Evolutionary conservation across 306 rosid genomes (phyloP).

Genomic region (Trifolium repens): DNA sequence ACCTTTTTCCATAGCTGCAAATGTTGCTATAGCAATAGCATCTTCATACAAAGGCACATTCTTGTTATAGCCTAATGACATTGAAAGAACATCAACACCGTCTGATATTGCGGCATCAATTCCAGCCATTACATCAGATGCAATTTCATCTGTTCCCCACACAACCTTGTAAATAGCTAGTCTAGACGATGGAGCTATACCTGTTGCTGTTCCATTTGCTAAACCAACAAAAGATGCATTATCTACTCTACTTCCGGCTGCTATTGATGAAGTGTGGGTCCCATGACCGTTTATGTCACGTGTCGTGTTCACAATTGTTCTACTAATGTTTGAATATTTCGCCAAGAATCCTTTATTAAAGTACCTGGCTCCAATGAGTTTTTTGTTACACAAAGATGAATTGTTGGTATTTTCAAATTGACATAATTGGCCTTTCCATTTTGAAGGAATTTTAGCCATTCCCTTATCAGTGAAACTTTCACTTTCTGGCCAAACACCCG

Average conservation of each 20-base stretch:
- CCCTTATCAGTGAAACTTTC: constrained; percentile 60
- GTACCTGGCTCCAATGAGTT: constrained; percentile 76
- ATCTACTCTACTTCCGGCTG: constrained; percentile 57
- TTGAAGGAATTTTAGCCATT: constrained; percentile 53
- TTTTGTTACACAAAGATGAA: constrained; percentile 70
- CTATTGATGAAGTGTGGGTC: constrained; percentile 79
- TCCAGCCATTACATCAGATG: constrained; percentile 72
- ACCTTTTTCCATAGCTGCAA: constrained; percentile 67
- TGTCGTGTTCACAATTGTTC: constrained; percentile 43
- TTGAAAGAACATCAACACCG: constrained; percentile 73
- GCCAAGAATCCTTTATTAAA: constrained; percentile 70
- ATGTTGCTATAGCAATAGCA: constrained; percentile 78
- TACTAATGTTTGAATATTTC: constrained; percentile 24
- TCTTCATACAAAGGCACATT: constrained; percentile 51
- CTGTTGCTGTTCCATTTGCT: constrained; percentile 63
- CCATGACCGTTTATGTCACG: constrained; percentile 76
- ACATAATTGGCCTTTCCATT: constrained; percentile 74
- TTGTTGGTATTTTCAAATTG: constrained; percentile 14
- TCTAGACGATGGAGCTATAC: constrained; percentile 66
- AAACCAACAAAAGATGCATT: constrained; percentile 71
- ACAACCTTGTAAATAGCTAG: constrained; percentile 73
- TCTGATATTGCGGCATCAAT: constrained; percentile 74
- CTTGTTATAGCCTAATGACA: constrained; percentile 61
- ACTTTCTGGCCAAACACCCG: constrained; percentile 87
- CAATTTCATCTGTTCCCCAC: constrained; percentile 46